Conservation (phyloP, 2,329 filamentous ascomycete species). For the Trichoderma sp. region DNA sequence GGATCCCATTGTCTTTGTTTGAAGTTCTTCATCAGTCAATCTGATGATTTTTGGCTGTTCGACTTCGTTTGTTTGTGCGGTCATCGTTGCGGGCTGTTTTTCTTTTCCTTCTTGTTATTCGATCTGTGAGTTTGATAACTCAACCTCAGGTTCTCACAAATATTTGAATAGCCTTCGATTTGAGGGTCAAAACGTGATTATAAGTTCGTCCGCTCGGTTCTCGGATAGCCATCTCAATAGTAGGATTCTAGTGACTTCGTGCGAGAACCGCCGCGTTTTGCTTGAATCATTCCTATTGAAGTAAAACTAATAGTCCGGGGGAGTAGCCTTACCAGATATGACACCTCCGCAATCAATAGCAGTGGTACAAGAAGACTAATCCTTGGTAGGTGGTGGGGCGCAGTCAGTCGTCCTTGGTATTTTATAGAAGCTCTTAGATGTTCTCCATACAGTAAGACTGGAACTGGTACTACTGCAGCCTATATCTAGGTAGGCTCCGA, state of each 20-base stretch:
- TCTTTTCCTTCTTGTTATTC: neutral
- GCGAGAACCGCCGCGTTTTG: neutral
- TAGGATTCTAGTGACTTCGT: neutral
- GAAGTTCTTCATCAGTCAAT: constrained; percentile 4
- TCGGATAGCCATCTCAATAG: neutral
- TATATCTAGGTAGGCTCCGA: neutral
- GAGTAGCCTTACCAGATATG: neutral
- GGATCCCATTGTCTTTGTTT: neutral
- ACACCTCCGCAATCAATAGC: neutral
- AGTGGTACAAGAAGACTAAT: neutral
- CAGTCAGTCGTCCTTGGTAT: neutral
- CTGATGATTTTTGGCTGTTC: constrained; percentile 5
- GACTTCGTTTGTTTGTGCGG: neutral
- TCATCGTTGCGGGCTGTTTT: neutral
- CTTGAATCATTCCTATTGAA: neutral
- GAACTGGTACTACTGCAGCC: neutral
- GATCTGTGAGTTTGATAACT: neutral
- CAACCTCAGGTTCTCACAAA: no score
- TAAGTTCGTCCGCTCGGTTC: neutral
- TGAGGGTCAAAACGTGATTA: neutral
- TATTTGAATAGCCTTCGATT: neutral
- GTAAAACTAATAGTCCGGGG: neutral
- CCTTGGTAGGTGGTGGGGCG: neutral
- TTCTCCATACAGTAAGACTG: neutral
- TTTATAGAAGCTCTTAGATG: neutral